Percentiles rank a stretch among this genome's conserved stretches.
phyloP scores from a whole-genome alignment of 305 asterid genomes.

The Fraxinus nigra region DNA sequence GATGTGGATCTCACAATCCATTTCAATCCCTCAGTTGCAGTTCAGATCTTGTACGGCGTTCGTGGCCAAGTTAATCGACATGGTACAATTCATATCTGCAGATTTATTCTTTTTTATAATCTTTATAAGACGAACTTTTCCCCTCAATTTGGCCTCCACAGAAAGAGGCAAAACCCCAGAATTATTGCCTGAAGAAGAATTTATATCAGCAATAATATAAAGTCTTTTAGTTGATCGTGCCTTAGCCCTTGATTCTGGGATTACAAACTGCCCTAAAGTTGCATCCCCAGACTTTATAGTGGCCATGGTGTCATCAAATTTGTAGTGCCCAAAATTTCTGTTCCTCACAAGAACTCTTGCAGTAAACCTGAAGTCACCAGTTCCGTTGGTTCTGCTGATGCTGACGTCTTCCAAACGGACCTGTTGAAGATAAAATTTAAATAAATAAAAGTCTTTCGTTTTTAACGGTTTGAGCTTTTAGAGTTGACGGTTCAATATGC shows the following conservation, averaged over 20 bases:
- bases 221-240: constrained; percentile 36
- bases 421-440: background rate
- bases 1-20: background rate
- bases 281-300: constrained; percentile 11
- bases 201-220: constrained; percentile 21
- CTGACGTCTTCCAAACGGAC: constrained; percentile 21
- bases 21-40: constrained; percentile 30
- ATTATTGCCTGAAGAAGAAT: background rate
- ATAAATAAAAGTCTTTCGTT: background rate
- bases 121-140: constrained; percentile 39
- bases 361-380: constrained; percentile 14
- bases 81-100: constrained; percentile 37
- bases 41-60: constrained; percentile 33
- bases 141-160: constrained; percentile 38
- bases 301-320: constrained; percentile 25
- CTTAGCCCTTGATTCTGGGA: constrained; percentile 31
- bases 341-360: constrained; percentile 33
- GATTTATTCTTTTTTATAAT: constrained; percentile 37
- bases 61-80: constrained; percentile 27
- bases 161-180: constrained; percentile 24
- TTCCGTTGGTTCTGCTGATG: background rate
- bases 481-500: background rate
- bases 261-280: constrained; percentile 25
- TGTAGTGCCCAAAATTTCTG: constrained; percentile 40
- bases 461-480: background rate